phyloP scores from a whole-genome alignment of 75 land plant species.

The Isoetes taiwanensis region DNA sequence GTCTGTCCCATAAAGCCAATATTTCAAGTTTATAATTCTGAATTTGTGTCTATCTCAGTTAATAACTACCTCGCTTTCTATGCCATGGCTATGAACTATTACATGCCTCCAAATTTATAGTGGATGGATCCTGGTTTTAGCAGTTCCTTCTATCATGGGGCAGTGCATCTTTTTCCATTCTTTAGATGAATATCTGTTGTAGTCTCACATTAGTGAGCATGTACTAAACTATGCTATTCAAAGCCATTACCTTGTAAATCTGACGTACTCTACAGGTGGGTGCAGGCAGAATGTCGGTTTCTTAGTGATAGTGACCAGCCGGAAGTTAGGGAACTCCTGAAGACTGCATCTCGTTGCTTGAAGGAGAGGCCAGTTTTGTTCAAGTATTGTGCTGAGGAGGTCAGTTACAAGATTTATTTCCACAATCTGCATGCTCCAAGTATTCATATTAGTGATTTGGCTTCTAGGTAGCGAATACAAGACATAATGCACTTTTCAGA shows the following conservation, averaged over 20 bases:
- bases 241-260: not conserved
- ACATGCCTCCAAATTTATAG: too few species aligned
- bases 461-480: conserved; percentile 82
- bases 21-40: too few species aligned
- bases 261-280: conserved; percentile 57
- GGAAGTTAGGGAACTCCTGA: conserved; percentile 82
- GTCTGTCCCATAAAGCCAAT: too few species aligned
- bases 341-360: conserved; percentile 72
- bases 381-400: conserved; percentile 99
- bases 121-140: too few species aligned
- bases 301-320: conserved; percentile 92
- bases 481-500: conserved; percentile 90
- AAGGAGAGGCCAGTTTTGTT: conserved; percentile 94
- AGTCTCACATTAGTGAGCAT: too few species aligned
- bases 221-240: not conserved
- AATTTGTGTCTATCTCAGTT: too few species aligned
- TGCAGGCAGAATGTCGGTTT: conserved; percentile 85
- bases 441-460: not conserved
- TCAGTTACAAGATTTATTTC: conserved; percentile 13
- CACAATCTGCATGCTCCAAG: not conserved
- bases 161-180: too few species aligned
- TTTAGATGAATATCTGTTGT: too few species aligned
- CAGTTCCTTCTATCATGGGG: too few species aligned
- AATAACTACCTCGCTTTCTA: too few species aligned
- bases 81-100: too few species aligned